Base-by-base conservation (phyloP, 2,329 filamentous ascomycete genomes). In the Helminthosporium solani region DNA sequence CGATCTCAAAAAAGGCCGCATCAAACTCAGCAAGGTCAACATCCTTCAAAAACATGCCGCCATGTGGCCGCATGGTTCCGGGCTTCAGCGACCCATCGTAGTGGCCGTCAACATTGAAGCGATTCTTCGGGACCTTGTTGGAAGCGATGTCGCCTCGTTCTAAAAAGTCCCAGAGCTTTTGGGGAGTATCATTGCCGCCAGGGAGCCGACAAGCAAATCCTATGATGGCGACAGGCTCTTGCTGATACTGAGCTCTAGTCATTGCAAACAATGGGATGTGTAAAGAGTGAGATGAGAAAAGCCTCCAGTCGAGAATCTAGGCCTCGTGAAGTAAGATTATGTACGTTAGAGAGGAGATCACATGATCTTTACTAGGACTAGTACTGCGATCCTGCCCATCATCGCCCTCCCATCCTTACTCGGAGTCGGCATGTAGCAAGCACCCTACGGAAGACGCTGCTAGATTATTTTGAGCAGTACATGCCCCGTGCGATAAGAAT, bases 101-200 rank as follows among this genome's bases (percentile, higher is more conserved):
- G 31, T 42, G 52, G 15, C 36, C 44, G 7, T 41, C 19, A 12
- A 30, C 30, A 25, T 47, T 52, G 40, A 43, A 50, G 5, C 52
- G 46, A 7, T 14, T 15, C 50, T 66, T 71, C 0, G 73, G 48
- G 0, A 54, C 46, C 0, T 6, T 5, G 19, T 18, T 18, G 7
- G 34, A 14, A 7, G 18, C 42, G 37, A 46, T 36, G 1, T 27
- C 23, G 5, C 35, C 33, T 12, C 30, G 44, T 1, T 52, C 53
- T 8, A 65, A 53, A 16, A 71, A 47, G 2, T 68, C 50, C 68
- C 68, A 73, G 9, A 71, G 61, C 1, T 60, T 54, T 23, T 47
- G 16, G 2, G 50, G 38, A 3, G 42, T 36, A 15, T 31, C 18
- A 15, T 52, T 37, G 2, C 51, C 52, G 2, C 63, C 57, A 9